These are phyloP conservation scores for Nepenthes gracilis DNA, from an alignment of 148 eudicot genomes.

Conservation along the genomic window DNA sequence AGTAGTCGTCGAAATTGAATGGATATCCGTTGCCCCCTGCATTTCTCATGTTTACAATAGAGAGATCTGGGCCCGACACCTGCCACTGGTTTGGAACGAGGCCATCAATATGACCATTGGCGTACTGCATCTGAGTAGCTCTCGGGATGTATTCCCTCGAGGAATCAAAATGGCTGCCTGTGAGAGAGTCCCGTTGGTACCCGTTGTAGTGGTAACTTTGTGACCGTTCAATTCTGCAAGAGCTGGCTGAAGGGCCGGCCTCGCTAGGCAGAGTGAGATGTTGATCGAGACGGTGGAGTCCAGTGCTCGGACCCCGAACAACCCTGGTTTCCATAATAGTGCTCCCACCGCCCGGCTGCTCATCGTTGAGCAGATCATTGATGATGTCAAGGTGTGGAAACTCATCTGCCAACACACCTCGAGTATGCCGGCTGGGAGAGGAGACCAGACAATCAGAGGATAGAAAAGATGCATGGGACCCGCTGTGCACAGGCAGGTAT, in stretches of 20 bases:
- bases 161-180: slow-evolving; percentile 35
- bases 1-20: slow-evolving; percentile 49
- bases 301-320: slow-evolving; percentile 28
- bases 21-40: slow-evolving; percentile 50
- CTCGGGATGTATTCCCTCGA: slow-evolving; percentile 40
- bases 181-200: slow-evolving; percentile 37
- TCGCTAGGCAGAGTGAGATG: slow-evolving; percentile 39
- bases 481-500: slow-evolving; percentile 21
- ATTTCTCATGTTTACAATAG: slow-evolving; percentile 26
- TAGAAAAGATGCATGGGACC: slow-evolving; percentile 25
- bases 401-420: slow-evolving; percentile 48
- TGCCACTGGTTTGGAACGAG: slow-evolving; percentile 49
- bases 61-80: slow-evolving; percentile 36
- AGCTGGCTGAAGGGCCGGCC: slow-evolving; percentile 33
- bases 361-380: slow-evolving; percentile 87
- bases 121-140: slow-evolving; percentile 31
- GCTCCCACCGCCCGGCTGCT: slow-evolving; percentile 37
- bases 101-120: slow-evolving; percentile 59
- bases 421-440: slow-evolving; percentile 52
- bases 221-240: slow-evolving; percentile 49
- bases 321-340: slow-evolving; percentile 12
- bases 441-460: slow-evolving; percentile 29
- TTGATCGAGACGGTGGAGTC: slow-evolving; percentile 35
- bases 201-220: slow-evolving; percentile 50
- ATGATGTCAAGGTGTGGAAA: slow-evolving; percentile 97